Evolutionary conservation across 2,329 filamentous ascomycete genomes (phyloP).

Genomic region (Cladobotryum protrusum): DNA sequence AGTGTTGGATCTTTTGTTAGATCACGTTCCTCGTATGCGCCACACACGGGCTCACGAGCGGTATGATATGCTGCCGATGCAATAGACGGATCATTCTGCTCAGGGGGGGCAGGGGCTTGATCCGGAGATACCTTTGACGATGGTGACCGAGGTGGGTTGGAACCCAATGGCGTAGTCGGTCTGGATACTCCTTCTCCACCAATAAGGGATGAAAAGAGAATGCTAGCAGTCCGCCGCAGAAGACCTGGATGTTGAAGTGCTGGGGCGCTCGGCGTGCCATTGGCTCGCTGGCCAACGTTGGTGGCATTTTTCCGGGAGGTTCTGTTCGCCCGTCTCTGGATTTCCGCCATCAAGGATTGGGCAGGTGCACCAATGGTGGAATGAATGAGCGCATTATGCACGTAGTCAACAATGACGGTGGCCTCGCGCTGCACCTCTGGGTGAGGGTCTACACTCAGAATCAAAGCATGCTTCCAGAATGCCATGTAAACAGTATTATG

Average conservation of each 20-base stretch:
- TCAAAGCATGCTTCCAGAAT: conserved; percentile 88
- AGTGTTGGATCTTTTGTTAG: conserved; percentile 54
- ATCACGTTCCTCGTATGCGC: conserved; percentile 61
- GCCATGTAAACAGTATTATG: conserved; percentile 88
- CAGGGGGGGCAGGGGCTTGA: conserved; percentile 52
- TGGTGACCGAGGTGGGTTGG: conserved; percentile 23
- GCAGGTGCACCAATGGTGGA: conserved; percentile 69
- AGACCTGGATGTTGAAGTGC: conserved; percentile 51
- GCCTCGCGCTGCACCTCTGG: conserved; percentile 87
- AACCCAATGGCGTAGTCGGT: conserved; percentile 26
- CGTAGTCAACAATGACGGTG: conserved; percentile 75
- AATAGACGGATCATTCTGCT: conserved; percentile 64
- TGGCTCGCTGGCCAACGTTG: conserved; percentile 38
- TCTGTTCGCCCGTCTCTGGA: conserved; percentile 47
- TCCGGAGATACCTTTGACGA: conserved; percentile 35
- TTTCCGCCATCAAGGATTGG: conserved; percentile 68
- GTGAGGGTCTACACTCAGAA: conserved; percentile 88
- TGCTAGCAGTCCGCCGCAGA: conserved; percentile 57
- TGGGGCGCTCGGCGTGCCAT: conserved; percentile 32
- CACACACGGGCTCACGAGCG: conserved; percentile 72
- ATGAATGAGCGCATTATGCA: conserved; percentile 70
- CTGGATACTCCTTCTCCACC: conserved; percentile 40
- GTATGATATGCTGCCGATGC: conserved; percentile 67
- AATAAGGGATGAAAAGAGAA: conserved; percentile 54
- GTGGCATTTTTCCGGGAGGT: conserved; percentile 39